Conservation (phyloP, 192 early-diverging fungal genomes). For the Coemansia umbellata region DNA sequence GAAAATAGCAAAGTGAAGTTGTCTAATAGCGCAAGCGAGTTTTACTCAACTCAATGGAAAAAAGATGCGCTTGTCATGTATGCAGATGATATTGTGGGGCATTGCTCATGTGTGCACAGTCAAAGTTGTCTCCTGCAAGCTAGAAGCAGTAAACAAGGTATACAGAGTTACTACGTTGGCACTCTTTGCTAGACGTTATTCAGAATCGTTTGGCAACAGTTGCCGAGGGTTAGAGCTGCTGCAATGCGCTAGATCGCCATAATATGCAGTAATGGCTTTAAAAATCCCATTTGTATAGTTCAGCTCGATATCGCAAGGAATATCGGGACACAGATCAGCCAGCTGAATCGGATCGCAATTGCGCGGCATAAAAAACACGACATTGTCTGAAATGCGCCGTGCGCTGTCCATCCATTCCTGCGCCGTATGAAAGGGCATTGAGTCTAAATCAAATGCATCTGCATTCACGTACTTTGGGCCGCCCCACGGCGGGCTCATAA, state of each 20-base stretch:
- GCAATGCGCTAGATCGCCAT: conserved; percentile 60
- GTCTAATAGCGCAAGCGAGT: background rate
- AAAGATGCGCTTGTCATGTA: too few relatives aligned
- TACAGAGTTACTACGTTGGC: too few relatives aligned
- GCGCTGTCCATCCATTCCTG: conserved; percentile 62
- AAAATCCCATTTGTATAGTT: conserved; percentile 63
- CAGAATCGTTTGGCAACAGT: background rate
- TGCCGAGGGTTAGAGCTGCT: conserved; percentile 15
- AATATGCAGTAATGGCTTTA: conserved; percentile 76
- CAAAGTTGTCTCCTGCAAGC: too few relatives aligned
- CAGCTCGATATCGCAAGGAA: conserved; percentile 76
- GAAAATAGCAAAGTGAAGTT: background rate
- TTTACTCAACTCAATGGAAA: too few relatives aligned
- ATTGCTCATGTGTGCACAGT: background rate
- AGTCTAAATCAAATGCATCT: conserved; percentile 27
- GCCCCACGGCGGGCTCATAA: conserved; percentile 96
- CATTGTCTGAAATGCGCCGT: conserved; percentile 63
- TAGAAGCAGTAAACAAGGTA: too few relatives aligned
- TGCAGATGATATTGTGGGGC: conserved; percentile 6
- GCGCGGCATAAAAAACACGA: conserved; percentile 83
- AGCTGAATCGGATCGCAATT: conserved; percentile 73
- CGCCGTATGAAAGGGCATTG: conserved; percentile 49
- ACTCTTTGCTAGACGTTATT: too few relatives aligned
- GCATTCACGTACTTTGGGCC: conserved; percentile 69
- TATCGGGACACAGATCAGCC: conserved; percentile 52